Evolutionary conservation across 2,329 filamentous ascomycete species (phyloP).

Genomic region (Hawksworthiomyces lignivorus): DNA sequence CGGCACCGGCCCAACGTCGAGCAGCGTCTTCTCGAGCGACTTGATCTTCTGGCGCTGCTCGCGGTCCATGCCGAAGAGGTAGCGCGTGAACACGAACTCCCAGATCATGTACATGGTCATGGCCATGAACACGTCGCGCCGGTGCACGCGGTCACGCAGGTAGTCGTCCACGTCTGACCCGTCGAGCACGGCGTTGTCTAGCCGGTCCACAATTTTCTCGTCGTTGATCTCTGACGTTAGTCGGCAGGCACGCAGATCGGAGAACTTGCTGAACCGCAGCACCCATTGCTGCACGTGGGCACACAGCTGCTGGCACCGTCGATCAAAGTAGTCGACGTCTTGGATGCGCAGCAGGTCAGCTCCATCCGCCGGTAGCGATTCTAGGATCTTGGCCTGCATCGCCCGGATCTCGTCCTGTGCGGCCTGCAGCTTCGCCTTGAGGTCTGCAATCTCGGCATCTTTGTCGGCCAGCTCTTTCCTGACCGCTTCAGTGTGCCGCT

Average conservation of each 20-base stretch:
- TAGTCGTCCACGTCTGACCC: conserved; percentile 87
- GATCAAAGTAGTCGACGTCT: conserved; percentile 94
- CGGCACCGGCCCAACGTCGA: conserved; percentile 75
- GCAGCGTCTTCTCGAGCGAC: conserved; percentile 82
- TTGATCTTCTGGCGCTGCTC: conserved; percentile 98
- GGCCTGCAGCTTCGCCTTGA: conserved; percentile 70
- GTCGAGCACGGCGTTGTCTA: conserved; percentile 91
- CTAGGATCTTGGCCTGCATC: conserved; percentile 51
- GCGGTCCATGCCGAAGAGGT: conserved; percentile 96
- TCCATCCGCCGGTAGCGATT: conserved; percentile 49
- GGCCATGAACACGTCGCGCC: conserved; percentile 95
- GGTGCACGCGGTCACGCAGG: conserved; percentile 76
- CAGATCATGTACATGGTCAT: conserved; percentile 99
- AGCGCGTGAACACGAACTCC: conserved; percentile 97
- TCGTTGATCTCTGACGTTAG: conserved; percentile 77
- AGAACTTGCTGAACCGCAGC: conserved; percentile 94
- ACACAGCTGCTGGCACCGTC: conserved; percentile 87
- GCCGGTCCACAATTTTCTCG: conserved; percentile 85
- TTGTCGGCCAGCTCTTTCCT: conserved; percentile 59
- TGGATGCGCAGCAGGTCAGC: conserved; percentile 60
- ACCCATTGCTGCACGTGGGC: conserved; percentile 98
- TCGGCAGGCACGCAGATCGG: conserved; percentile 81
- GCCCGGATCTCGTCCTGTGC: conserved; percentile 56
- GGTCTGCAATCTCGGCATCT: conserved; percentile 70
- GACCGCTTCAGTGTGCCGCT: conserved; percentile 24